Conservation (phyloP, 352 stramenopile species). For the Phytopythium aichiense region DNA sequence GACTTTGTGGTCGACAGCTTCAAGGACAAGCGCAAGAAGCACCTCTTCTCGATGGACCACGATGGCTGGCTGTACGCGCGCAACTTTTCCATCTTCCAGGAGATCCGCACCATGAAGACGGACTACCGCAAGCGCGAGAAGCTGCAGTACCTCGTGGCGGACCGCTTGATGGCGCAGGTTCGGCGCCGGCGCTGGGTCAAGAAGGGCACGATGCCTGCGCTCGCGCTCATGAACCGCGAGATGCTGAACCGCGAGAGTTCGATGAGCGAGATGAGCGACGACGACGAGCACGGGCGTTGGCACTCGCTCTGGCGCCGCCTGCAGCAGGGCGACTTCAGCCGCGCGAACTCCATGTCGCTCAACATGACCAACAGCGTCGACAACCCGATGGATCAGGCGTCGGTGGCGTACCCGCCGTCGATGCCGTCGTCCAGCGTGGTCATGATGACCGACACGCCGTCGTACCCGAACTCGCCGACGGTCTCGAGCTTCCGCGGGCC, state of each 20-base stretch:
- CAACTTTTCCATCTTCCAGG: conserved; percentile 87
- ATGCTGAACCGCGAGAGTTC: conserved; percentile 41
- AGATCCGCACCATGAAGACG: conserved; percentile 72
- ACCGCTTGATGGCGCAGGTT: conserved; percentile 81
- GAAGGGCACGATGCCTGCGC: conserved; percentile 41
- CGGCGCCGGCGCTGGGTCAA: conserved; percentile 76
- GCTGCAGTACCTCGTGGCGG: conserved; percentile 81
- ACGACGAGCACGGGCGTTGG: conserved; percentile 63
- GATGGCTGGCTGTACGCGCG: conserved; percentile 85
- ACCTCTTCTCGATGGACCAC: conserved; percentile 82
- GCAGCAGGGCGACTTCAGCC: conserved; percentile 59
- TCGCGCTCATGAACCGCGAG: conserved; percentile 17
- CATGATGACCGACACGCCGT: conserved; percentile 35
- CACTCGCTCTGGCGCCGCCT: conserved; percentile 69
- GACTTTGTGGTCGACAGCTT: conserved; percentile 78
- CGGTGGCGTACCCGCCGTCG: conserved; percentile 12
- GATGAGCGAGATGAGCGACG: conserved; percentile 53
- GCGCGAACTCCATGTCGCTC: conserved; percentile 63
- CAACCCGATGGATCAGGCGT: conserved; percentile 31
- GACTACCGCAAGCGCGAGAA: conserved; percentile 80
- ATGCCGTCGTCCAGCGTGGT: conserved; percentile 34
- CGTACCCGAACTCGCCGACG: conserved; percentile 62
- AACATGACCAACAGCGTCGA: conserved; percentile 15
- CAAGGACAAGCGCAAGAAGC: conserved; percentile 77
- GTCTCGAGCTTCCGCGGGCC: conserved; percentile 51